Base-by-base conservation (phyloP, 768 basidiomycete genomes). In the Boletus tomentosulus region DNA sequence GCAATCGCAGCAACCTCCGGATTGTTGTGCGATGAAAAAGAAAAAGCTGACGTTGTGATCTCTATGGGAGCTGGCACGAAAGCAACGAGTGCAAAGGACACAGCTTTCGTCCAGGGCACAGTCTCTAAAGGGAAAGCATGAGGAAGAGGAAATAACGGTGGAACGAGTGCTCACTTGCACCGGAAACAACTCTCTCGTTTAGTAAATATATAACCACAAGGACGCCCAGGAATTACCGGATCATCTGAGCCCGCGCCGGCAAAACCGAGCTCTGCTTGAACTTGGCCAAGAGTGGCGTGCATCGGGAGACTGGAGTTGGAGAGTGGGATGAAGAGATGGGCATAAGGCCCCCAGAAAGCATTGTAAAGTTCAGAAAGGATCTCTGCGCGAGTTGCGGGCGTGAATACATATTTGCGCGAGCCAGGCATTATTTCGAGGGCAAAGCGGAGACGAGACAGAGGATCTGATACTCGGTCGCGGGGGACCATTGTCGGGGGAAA, bases 1-100 rank as follows among this genome's bases (percentile, higher is more conserved):
- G 62, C 96, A 98, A 70, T 98, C 94, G 66, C 97, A 99, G 61
- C 91, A 94, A 5, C 93, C 90, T 6, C 93, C 89, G 0, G 89
- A 86, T 61, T 97, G 93, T 54, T 91, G 90, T 8, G 89, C 86
- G 60, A 96, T 88, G 70, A 91, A 92, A 74, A 98, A 95, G 55
- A 91, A 92, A 74, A 98, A 95, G 55, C 88, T 87, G 61, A 98
- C 85, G 59, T 92, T 96, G 73, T 98, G 96, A 43, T 84, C 85
- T 22, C 75, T 73, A 66, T 98, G 96, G 53, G 87, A 79, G n/a
- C 89, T 88, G 1, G 88, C 81, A 61, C 90, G 86, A 73, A 95
- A 98, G 70, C 97, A 98, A 46, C 81, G 79, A 1, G 89, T 78
- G 66, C 96, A 98, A 27, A 98, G 76, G 11, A 97, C 92, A 62